phyloP scores from a whole-genome alignment of 2,329 filamentous ascomycete species.

The Aureobasidium sp. region DNA sequence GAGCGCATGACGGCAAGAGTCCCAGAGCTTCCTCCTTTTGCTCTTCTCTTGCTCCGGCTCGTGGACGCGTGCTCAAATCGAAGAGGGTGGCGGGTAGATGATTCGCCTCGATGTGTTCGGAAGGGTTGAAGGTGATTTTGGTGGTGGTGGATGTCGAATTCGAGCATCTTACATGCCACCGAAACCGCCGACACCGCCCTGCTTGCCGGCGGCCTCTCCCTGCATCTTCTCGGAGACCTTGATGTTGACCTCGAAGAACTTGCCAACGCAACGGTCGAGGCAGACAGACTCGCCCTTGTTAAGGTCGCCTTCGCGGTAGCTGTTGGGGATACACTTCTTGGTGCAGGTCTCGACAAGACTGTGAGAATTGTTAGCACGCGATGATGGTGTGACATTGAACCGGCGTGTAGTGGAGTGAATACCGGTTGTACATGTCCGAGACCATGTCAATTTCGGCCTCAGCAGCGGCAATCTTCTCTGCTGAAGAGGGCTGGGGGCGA shows the following conservation, averaged over 20 bases:
- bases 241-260: conserved; percentile 98
- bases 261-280: conserved; percentile 91
- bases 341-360: conserved; percentile 77
- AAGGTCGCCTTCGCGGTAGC: conserved; percentile 92
- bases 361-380: conserved; percentile 12
- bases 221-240: conserved; percentile 98
- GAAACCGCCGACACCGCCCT: conserved; percentile 45
- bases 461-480: conserved; percentile 93
- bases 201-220: conserved; percentile 66
- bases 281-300: conserved; percentile 99
- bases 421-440: conserved; percentile 98
- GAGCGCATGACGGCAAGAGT: background rate
- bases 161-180: conserved; percentile 20
- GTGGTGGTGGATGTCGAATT: background rate
- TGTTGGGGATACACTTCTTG: conserved; percentile 83
- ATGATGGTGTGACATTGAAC: background rate
- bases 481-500: conserved; percentile 79
- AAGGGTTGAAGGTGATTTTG: background rate
- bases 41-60: background rate
- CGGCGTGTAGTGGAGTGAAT: conserved; percentile 26
- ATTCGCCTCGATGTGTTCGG: background rate
- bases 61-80: background rate
- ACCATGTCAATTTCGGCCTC: conserved; percentile 98
- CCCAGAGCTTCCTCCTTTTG: background rate
- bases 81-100: conserved; percentile 7